Conservation (phyloP, 164 flowering plant genomes). For the Vitis cinerea region DNA sequence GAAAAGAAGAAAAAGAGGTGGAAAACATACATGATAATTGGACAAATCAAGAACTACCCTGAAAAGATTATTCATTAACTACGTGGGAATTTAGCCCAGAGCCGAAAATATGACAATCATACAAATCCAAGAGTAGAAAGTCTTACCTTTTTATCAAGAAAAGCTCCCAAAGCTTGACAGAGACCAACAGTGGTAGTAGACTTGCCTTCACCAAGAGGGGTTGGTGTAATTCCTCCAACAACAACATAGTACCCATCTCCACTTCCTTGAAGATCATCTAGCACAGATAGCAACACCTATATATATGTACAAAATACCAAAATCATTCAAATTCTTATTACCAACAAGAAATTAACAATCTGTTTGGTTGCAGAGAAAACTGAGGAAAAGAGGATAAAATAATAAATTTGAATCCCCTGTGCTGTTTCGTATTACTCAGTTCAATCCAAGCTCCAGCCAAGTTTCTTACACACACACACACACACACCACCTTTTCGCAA, state of each 20-base stretch:
- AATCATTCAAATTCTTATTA: neutral
- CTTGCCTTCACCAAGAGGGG: slow-evolving; percentile 99
- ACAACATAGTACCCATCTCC: slow-evolving; percentile 94
- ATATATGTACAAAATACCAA: slow-evolving; percentile 7
- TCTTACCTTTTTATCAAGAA: slow-evolving; percentile 86
- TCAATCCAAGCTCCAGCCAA: no score
- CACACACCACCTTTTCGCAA: no score
- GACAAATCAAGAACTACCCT: no score
- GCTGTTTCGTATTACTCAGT: no score
- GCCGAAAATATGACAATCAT: neutral
- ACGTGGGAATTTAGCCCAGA: no score
- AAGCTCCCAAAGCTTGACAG: slow-evolving; percentile 97
- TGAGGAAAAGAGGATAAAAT: neutral
- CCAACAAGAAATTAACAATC: neutral
- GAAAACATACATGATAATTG: no score
- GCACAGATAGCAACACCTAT: slow-evolving; percentile 77
- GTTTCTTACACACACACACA: no score
- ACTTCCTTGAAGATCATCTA: slow-evolving; percentile 77
- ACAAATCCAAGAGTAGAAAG: neutral
- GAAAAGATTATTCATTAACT: no score
- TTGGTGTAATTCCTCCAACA: slow-evolving; percentile 98
- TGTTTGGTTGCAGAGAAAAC: neutral
- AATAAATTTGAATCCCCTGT: no score
- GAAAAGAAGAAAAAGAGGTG: no score
- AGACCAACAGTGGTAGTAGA: slow-evolving; percentile 99